Percentiles rank a stretch among this genome's conserved stretches.
phyloP scores from a whole-genome alignment of 2,329 filamentous ascomycete genomes.

The Stachybotrys chlorohalonatus region DNA sequence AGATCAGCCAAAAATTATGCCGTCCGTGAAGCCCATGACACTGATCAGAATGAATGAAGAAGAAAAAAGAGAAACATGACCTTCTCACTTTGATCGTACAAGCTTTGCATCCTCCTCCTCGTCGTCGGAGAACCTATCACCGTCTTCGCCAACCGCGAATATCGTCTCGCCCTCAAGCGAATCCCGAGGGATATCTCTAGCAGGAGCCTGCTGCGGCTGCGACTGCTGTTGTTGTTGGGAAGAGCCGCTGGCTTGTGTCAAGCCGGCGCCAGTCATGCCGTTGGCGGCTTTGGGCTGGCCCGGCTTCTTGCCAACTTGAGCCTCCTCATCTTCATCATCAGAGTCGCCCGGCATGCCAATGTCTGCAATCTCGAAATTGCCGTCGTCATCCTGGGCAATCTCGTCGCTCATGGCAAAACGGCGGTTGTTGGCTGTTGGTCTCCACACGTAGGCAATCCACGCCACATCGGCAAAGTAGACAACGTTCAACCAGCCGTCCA shows the following conservation, averaged over 20 bases:
- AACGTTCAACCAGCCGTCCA: constrained; percentile 95
- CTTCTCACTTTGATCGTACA: constrained; percentile 31
- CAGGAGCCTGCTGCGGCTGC: constrained; percentile 10
- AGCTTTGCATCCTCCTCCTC: constrained; percentile 46
- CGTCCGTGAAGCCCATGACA: neutral
- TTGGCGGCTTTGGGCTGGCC: constrained; percentile 13
- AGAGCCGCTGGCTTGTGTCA: constrained; percentile 11
- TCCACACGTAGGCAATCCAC: constrained; percentile 92
- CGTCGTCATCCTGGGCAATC: constrained; percentile 96
- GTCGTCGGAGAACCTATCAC: constrained; percentile 74
- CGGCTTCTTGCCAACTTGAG: constrained; percentile 31
- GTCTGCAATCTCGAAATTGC: constrained; percentile 86
- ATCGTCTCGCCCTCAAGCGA: constrained; percentile 83
- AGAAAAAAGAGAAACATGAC: neutral
- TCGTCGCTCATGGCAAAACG: constrained; percentile 99
- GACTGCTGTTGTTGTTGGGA: constrained; percentile 1
- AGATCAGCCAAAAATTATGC: neutral
- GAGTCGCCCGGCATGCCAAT: constrained; percentile 67
- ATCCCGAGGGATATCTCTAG: constrained; percentile 36
- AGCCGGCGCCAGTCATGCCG: constrained; percentile 12
- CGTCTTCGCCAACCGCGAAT: constrained; percentile 83
- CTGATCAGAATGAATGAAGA: neutral
- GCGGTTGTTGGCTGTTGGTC: constrained; percentile 91
- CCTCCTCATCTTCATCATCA: constrained; percentile 46
- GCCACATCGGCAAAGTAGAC: constrained; percentile 92